A percentile compares a stretch with the other conserved stretches of the same genome.
phyloP scores from a whole-genome alignment of 2,329 filamentous ascomycete genomes.

The Zarea fungicola region DNA sequence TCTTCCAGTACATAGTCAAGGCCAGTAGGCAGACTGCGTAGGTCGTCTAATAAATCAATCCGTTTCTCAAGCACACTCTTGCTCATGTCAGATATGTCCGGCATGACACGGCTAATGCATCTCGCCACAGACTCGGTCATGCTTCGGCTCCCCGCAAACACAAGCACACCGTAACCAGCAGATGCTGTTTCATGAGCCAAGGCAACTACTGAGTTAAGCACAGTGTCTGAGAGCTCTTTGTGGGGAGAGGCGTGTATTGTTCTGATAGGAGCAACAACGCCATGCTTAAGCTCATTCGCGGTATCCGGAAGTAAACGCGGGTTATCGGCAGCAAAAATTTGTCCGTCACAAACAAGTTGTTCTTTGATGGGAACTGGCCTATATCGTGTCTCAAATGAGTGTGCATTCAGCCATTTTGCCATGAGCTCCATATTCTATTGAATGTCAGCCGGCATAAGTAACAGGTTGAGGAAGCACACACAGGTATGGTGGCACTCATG shows the following conservation, averaged over 20 bases:
- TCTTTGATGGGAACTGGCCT: constrained; percentile 72
- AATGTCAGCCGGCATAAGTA: background rate
- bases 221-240: constrained; percentile 58
- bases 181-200: constrained; percentile 63
- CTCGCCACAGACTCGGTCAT: constrained; percentile 64
- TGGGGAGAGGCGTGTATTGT: constrained; percentile 51
- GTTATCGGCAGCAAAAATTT: constrained; percentile 55
- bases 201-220: constrained; percentile 65
- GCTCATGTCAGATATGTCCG: constrained; percentile 41
- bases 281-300: constrained; percentile 43
- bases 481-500: constrained; percentile 75
- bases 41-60: constrained; percentile 58
- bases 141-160: constrained; percentile 67
- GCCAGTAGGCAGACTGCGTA: constrained; percentile 61
- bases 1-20: constrained; percentile 61
- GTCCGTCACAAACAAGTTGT: constrained; percentile 65
- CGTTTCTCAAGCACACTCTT: constrained; percentile 50
- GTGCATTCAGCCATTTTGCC: constrained; percentile 64
- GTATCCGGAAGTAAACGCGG: constrained; percentile 54
- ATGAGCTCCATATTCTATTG: constrained; percentile 62
- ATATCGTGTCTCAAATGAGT: constrained; percentile 68
- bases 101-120: constrained; percentile 63
- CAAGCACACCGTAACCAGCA: constrained; percentile 64
- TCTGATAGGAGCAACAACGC: constrained; percentile 33
- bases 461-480: constrained; percentile 29